phyloP scores from a whole-genome alignment of 352 stramenopile genomes.

The Pythium diclinum region DNA sequence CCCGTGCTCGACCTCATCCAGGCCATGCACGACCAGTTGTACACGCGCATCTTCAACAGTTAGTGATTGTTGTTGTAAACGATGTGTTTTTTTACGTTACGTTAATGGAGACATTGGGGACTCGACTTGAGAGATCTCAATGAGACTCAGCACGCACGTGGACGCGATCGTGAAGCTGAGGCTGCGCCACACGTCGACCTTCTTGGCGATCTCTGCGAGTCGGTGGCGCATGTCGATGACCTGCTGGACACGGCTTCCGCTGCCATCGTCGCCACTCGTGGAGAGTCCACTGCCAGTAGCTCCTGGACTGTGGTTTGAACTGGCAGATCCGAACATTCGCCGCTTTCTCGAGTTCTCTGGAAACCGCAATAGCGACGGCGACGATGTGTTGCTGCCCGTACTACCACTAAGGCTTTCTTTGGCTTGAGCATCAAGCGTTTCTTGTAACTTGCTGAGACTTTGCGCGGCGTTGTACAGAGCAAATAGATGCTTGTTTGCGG shows the following conservation, averaged over 20 bases:
- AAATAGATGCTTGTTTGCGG: constrained; percentile 33
- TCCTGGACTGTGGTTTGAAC: background rate
- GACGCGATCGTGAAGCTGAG: constrained; percentile 30
- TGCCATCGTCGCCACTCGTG: background rate
- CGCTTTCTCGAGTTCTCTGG: constrained; percentile 12
- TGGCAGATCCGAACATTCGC: constrained; percentile 6
- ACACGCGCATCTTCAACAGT: constrained; percentile 88
- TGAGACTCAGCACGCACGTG: constrained; percentile 28
- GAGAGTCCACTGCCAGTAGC: background rate
- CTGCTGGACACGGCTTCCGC: constrained; percentile 30
- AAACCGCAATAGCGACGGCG: background rate
- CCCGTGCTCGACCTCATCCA: constrained; percentile 80
- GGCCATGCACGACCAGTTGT: constrained; percentile 83
- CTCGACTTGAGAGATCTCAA: constrained; percentile 21
- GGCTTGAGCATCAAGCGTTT: background rate
- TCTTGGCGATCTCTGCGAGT: constrained; percentile 40
- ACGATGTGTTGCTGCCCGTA: background rate
- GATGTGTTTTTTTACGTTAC: background rate
- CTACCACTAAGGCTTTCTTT: background rate
- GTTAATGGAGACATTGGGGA: background rate
- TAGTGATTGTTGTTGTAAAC: constrained; percentile 14
- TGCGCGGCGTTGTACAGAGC: constrained; percentile 33
- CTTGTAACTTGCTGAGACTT: constrained; percentile 15
- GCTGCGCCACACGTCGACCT: constrained; percentile 36
- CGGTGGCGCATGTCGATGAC: constrained; percentile 29